Evolutionary conservation across 1,284 basidiomycete species (phyloP).

Genomic region (Fomes fomentarius): DNA sequence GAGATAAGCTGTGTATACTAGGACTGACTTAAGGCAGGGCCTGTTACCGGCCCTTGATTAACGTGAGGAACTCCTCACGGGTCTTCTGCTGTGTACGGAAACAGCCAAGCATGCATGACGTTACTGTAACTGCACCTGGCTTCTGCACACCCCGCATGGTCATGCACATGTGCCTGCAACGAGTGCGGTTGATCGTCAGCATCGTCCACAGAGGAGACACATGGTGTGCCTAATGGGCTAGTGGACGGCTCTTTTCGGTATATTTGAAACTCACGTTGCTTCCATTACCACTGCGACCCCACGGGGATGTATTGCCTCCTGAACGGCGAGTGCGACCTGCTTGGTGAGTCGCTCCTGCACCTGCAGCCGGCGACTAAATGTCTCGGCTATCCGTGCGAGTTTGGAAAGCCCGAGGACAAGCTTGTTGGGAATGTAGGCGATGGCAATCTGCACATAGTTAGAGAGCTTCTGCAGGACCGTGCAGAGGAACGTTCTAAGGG

Average conservation of each 20-base stretch:
- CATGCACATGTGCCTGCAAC: conserved; percentile 94
- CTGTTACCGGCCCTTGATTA: conserved; percentile 61
- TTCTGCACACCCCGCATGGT: conserved; percentile 99
- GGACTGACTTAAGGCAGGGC: not conserved
- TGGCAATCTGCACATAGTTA: conserved; percentile 51
- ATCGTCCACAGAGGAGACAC: not conserved
- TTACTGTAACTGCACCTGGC: conserved; percentile 93
- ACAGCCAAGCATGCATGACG: conserved; percentile 98
- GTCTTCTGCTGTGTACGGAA: conserved; percentile 98
- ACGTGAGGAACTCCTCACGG: conserved; percentile 89
- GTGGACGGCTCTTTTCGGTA: not conserved
- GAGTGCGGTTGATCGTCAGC: conserved; percentile 7
- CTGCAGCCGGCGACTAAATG: conserved; percentile 93
- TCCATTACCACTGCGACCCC: conserved; percentile 99
- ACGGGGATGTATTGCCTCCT: conserved; percentile 95
- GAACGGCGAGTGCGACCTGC: conserved; percentile 95
- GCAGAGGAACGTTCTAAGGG: not conserved
- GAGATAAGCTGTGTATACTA: not conserved
- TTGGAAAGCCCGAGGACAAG: conserved; percentile 97
- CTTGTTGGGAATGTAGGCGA: conserved; percentile 95
- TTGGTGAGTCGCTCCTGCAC: conserved; percentile 98
- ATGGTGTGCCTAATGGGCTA: not conserved
- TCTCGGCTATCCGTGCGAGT: conserved; percentile 96
- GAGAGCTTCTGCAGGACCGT: conserved; percentile 8
- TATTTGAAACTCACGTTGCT: conserved; percentile 75